phyloP scores from a whole-genome alignment of 257 asterid genomes.

The Solanum piurae region DNA sequence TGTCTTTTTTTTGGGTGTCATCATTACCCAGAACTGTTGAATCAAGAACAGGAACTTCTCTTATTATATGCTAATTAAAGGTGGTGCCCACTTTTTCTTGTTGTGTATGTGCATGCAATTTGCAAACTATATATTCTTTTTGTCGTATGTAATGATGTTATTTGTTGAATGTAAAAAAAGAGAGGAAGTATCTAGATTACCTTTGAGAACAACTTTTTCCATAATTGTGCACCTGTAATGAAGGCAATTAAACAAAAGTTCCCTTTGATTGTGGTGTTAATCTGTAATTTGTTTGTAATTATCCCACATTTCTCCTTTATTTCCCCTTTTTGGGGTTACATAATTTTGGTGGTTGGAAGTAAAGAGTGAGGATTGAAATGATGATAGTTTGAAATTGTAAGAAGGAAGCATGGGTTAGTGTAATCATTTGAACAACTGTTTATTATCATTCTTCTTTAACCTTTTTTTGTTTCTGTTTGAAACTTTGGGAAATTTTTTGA shows the following conservation, averaged over 20 bases:
- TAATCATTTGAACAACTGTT: conserved; percentile 39
- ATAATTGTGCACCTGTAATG: conserved; percentile 11
- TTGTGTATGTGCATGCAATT: not conserved
- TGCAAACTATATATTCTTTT: conserved; percentile 17
- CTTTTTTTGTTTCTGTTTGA: conserved; percentile 16
- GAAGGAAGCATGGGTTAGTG: conserved; percentile 54
- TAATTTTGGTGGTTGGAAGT: not conserved
- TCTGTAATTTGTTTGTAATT: conserved; percentile 25
- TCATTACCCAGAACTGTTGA: conserved; percentile 3
- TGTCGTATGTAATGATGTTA: conserved; percentile 16
- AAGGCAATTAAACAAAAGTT: conserved; percentile 24
- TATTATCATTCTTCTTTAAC: conserved; percentile 16
- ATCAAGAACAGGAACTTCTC: conserved; percentile 20
- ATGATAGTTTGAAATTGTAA: conserved; percentile 47
- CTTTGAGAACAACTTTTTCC: conserved; percentile 16
- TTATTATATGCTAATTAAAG: conserved; percentile 22
- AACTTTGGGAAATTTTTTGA: conserved; percentile 18
- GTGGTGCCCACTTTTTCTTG: conserved; percentile 11
- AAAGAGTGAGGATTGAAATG: conserved; percentile 16
- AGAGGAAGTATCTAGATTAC: conserved; percentile 5
- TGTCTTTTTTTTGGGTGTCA: not conserved
- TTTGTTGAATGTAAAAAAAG: not conserved
- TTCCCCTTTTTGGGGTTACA: not conserved
- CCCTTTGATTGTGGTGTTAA: conserved; percentile 75
- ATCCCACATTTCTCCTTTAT: not conserved